Evolutionary conservation across 371 early-diverging fungal genomes (phyloP).

Genomic region (Circinella minor): DNA sequence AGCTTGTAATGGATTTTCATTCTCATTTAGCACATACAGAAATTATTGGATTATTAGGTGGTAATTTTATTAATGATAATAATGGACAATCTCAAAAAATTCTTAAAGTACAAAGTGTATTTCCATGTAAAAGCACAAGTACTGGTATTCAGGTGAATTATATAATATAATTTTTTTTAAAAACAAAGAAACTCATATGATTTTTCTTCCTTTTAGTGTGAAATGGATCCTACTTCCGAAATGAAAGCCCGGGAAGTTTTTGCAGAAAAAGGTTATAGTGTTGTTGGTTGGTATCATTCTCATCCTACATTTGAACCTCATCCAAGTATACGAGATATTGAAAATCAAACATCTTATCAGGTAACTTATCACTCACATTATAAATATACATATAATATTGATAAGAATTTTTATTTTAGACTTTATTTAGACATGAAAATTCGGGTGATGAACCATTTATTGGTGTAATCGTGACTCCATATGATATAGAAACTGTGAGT

Average conservation of each 20-base stretch:
- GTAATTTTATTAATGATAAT: conserved; percentile 54
- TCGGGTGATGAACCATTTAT: conserved; percentile 83
- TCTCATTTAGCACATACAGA: conserved; percentile 84
- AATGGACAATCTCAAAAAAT: conserved; percentile 33
- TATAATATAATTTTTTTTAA: not conserved
- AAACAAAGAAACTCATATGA: not conserved
- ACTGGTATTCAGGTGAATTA: conserved; percentile 69
- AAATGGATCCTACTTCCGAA: conserved; percentile 78
- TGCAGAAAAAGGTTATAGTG: conserved; percentile 66
- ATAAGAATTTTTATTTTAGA: conserved; percentile 27
- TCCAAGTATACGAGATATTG: conserved; percentile 84
- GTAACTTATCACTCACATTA: conserved; percentile 17
- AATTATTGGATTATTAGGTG: conserved; percentile 87
- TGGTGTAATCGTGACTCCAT: conserved; percentile 81
- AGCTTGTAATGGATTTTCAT: conserved; percentile 89
- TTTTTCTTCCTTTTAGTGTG: conserved; percentile 28
- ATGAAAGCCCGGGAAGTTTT: conserved; percentile 77
- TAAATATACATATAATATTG: no score
- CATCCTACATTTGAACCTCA: conserved; percentile 87
- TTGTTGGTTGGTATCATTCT: conserved; percentile 95
- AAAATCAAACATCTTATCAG: conserved; percentile 85
- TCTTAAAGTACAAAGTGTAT: conserved; percentile 52
- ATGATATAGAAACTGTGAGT: conserved; percentile 56
- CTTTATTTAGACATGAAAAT: conserved; percentile 62
- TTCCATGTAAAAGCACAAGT: conserved; percentile 73